These are phyloP conservation scores for Coelomomyces lativittatus DNA, from an alignment of 371 early-diverging fungal genomes.

Conservation along the genomic window DNA sequence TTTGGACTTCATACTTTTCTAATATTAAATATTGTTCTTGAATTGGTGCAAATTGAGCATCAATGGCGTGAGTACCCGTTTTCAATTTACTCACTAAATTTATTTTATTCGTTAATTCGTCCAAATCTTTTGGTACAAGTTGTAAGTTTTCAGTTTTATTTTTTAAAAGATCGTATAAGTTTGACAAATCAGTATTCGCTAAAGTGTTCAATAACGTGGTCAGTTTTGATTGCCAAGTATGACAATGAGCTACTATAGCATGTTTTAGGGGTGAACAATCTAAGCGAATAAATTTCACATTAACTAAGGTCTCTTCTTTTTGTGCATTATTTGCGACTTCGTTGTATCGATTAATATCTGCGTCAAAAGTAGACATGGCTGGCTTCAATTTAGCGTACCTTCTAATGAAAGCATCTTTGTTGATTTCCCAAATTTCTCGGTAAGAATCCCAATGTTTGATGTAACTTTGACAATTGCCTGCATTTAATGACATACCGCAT, in stretches of 20 bases:
- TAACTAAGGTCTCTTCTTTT: constrained; percentile 37
- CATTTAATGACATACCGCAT: constrained; percentile 28
- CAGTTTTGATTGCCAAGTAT: constrained; percentile 32
- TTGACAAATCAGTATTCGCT: constrained; percentile 18
- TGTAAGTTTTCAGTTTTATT: constrained; percentile 15
- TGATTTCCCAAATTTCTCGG: constrained; percentile 45
- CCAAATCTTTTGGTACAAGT: constrained; percentile 17
- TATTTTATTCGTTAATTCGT: constrained; percentile 22
- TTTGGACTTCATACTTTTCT: constrained; percentile 37
- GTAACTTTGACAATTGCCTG: constrained; percentile 23
- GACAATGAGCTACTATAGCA: constrained; percentile 31
- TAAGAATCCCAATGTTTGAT: constrained; percentile 37
- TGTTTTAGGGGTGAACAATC: constrained; percentile 37
- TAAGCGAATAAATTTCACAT: constrained; percentile 28
- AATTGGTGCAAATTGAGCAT: constrained; percentile 31
- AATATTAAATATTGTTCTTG: constrained; percentile 34
- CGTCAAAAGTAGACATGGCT: constrained; percentile 37
- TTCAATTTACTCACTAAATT: constrained; percentile 18
- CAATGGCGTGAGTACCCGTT: constrained; percentile 12
- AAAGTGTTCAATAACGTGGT: constrained; percentile 34
- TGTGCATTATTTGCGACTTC: constrained; percentile 44
- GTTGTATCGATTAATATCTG: constrained; percentile 40
- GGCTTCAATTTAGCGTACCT: constrained; percentile 42
- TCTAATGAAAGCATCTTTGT: constrained; percentile 44
- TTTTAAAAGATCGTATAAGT: constrained; percentile 21